Conservation (phyloP, 2,329 filamentous ascomycete species). For the Pseudovirgaria hyperparasitica region DNA sequence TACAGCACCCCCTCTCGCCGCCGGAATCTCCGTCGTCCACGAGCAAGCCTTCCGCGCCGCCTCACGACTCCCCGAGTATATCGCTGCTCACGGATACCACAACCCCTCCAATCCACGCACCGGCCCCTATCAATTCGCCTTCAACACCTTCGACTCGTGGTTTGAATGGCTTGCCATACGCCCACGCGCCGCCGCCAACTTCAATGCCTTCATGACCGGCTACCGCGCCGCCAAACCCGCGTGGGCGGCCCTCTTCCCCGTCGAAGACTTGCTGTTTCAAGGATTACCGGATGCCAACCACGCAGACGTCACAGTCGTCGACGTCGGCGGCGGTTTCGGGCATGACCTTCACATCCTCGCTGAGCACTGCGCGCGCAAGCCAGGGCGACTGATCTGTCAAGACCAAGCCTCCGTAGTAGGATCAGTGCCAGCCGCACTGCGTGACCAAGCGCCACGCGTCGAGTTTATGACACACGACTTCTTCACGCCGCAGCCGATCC, state of each 20-base stretch:
- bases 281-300: constrained; percentile 4
- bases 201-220: constrained; percentile 3
- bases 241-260: constrained; percentile 6
- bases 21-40: too few relatives aligned
- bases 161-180: constrained; percentile 5
- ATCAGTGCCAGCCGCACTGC: constrained; percentile 11
- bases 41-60: too few relatives aligned
- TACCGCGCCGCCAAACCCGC: constrained; percentile 2
- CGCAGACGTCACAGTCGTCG: constrained; percentile 10
- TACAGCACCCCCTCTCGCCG: too few relatives aligned
- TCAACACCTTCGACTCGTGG: constrained; percentile 2
- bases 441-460: constrained; percentile 8
- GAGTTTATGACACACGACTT: constrained; percentile 20
- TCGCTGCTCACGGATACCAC: constrained; percentile 3
- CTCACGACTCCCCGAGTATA: constrained; percentile 4
- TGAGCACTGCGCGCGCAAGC: constrained; percentile 2
- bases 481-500: constrained; percentile 16
- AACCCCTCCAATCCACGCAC: constrained; percentile 4
- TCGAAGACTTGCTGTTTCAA: constrained; percentile 3
- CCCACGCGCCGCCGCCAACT: constrained; percentile 4
- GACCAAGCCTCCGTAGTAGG: constrained; percentile 8
- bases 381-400: constrained; percentile 14
- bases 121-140: constrained; percentile 5
- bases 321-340: constrained; percentile 21
- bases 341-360: constrained; percentile 7